Evolutionary conservation across 257 asterid species (phyloP).

Genomic region (Solanum microdontum): DNA sequence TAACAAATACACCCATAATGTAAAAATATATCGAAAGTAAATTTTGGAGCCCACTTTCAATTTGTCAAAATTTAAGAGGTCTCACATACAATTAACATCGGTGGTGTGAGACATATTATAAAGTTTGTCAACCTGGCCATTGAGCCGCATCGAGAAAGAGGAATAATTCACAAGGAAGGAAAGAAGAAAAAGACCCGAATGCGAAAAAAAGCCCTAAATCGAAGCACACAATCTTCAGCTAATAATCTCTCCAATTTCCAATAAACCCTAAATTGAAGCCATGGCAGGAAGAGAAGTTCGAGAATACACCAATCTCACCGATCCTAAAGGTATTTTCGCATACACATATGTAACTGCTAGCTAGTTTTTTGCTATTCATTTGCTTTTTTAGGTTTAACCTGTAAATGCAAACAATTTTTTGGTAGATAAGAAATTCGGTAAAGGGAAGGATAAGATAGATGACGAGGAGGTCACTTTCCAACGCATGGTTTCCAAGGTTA

Average conservation of each 20-base stretch:
- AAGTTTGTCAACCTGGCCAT: not conserved
- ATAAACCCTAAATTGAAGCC: not conserved
- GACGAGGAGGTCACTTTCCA: slow-evolving; percentile 88
- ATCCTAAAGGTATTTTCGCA: slow-evolving; percentile 64
- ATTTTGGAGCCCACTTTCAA: not conserved
- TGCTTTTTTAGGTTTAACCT: not conserved
- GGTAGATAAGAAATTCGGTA: slow-evolving; percentile 72
- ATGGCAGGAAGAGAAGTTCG: slow-evolving; percentile 97
- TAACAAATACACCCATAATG: too few relatives aligned
- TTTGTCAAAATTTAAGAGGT: not conserved
- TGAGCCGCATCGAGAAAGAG: not conserved
- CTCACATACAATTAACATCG: not conserved
- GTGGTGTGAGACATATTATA: not conserved
- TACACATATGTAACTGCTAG: not conserved
- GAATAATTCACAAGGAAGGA: not conserved
- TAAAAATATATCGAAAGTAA: too few relatives aligned
- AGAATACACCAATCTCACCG: slow-evolving; percentile 87
- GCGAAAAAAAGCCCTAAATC: not conserved
- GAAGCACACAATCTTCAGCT: not conserved
- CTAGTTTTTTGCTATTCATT: not conserved
- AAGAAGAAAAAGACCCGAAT: not conserved
- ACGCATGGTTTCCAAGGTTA: slow-evolving; percentile 98
- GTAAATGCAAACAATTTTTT: not conserved
- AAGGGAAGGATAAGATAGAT: slow-evolving; percentile 77
- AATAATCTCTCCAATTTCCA: not conserved